These are phyloP conservation scores for Didymella lethalis DNA, from an alignment of 2,329 filamentous ascomycete genomes.

Conservation along the genomic window DNA sequence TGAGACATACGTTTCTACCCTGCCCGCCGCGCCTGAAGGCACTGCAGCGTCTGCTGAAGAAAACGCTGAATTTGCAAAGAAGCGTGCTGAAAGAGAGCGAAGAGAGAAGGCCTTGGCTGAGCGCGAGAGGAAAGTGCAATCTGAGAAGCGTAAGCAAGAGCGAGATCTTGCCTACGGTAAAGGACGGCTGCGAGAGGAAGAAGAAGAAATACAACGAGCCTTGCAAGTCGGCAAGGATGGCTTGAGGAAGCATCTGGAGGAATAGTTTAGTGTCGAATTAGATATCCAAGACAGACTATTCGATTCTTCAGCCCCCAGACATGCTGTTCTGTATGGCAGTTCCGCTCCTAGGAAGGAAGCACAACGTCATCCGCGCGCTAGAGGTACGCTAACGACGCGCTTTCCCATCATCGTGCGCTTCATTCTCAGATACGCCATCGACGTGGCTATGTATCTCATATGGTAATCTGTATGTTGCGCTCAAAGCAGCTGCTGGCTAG, in stretches of 20 bases:
- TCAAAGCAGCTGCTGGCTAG: neutral
- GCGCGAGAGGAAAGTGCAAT: conserved; percentile 67
- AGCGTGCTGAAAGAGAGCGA: conserved; percentile 48
- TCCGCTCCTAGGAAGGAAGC: no score
- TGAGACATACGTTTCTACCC: conserved; percentile 69
- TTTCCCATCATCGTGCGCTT: neutral
- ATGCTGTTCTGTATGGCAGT: neutral
- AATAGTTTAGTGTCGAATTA: conserved; percentile 1
- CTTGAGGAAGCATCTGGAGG: conserved; percentile 66
- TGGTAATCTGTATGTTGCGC: neutral
- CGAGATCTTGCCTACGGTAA: conserved; percentile 68
- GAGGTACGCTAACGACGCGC: no score
- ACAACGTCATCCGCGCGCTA: no score
- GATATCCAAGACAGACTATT: conserved; percentile 6
- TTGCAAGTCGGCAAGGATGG: conserved; percentile 74
- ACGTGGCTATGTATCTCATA: neutral
- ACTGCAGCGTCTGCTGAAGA: conserved; percentile 56
- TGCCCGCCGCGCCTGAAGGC: conserved; percentile 65
- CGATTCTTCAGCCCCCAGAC: neutral
- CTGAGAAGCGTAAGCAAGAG: conserved; percentile 68
- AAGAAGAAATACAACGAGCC: conserved; percentile 71
- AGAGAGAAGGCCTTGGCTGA: conserved; percentile 74
- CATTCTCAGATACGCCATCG: neutral
- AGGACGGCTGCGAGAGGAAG: conserved; percentile 69
- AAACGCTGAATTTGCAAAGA: conserved; percentile 58